Conservation (phyloP, 2,329 filamentous ascomycete genomes). For the Decorospora gaudefroyi region DNA sequence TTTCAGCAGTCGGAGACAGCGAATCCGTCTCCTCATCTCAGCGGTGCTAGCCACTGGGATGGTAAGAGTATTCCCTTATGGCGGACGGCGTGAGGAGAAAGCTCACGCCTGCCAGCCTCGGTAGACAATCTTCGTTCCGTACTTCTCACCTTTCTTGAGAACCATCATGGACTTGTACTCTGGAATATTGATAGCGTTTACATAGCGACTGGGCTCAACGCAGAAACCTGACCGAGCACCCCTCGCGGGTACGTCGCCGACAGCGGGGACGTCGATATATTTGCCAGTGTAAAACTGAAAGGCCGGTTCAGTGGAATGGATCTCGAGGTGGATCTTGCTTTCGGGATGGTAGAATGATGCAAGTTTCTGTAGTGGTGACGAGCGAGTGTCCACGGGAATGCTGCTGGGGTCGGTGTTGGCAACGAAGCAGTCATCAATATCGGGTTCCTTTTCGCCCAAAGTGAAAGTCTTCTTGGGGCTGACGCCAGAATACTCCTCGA, state of each 20-base stretch:
- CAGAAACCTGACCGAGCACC: slow-evolving; percentile 78
- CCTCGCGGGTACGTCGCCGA: slow-evolving; percentile 64
- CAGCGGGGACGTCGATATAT: slow-evolving; percentile 74
- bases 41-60: not conserved
- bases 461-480: slow-evolving; percentile 70
- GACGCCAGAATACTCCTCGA: slow-evolving; percentile 67
- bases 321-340: slow-evolving; percentile 79
- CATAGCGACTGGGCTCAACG: slow-evolving; percentile 87
- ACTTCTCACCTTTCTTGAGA: slow-evolving; percentile 82
- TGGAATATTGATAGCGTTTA: slow-evolving; percentile 82
- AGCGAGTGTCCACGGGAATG: slow-evolving; percentile 58
- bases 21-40: not conserved
- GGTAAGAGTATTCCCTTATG: not conserved
- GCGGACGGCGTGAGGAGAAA: not conserved
- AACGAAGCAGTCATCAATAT: slow-evolving; percentile 91
- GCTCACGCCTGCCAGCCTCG: slow-evolving; percentile 71
- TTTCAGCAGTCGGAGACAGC: too few relatives aligned
- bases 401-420: slow-evolving; percentile 65
- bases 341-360: slow-evolving; percentile 73
- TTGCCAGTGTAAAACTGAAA: slow-evolving; percentile 98
- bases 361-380: slow-evolving; percentile 65
- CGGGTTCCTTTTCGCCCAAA: slow-evolving; percentile 70
- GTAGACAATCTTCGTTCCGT: slow-evolving; percentile 81
- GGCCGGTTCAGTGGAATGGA: slow-evolving; percentile 87
- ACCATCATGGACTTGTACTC: slow-evolving; percentile 79